Conservation (phyloP, 495 filamentous ascomycete species). For the Jackrogersella minutella region DNA sequence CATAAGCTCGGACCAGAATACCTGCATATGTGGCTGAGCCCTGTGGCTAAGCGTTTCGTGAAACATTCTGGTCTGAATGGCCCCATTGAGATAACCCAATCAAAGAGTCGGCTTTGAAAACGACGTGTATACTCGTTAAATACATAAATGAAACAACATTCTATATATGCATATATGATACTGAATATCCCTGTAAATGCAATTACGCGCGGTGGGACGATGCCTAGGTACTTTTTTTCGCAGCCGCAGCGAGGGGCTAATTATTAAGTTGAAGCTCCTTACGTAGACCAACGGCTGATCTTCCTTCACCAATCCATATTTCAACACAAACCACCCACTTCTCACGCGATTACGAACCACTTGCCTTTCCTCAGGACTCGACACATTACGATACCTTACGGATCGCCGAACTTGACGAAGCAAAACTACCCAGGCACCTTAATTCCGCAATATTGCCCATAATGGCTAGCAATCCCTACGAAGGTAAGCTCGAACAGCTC, state of each 20-base stretch:
- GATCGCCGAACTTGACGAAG: background rate
- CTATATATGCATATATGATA: background rate
- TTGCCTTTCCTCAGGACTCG: background rate
- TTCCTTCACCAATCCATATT: slow-evolving; percentile 6
- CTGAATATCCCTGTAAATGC: background rate
- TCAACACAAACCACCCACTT: background rate
- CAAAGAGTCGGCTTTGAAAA: too few relatives aligned
- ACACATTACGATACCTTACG: background rate
- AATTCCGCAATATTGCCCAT: slow-evolving; percentile 21
- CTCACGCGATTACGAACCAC: background rate
- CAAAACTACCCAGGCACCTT: too few relatives aligned
- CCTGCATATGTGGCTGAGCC: too few relatives aligned
- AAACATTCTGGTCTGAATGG: too few relatives aligned
- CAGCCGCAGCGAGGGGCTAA: slow-evolving; percentile 23
- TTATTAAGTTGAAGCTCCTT: slow-evolving; percentile 8
- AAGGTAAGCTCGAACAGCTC: slow-evolving; percentile 44
- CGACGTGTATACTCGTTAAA: background rate
- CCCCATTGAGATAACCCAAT: too few relatives aligned
- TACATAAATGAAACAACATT: background rate
- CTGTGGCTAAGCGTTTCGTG: too few relatives aligned
- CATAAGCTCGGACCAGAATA: too few relatives aligned
- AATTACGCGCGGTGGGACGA: slow-evolving; percentile 24
- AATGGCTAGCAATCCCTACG: slow-evolving; percentile 57
- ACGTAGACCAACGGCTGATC: slow-evolving; percentile 29
- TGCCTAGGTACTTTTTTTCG: slow-evolving; percentile 23